Percentiles rank a stretch among this genome's conserved stretches.
Conservation (phyloP, 495 filamentous ascomycete genomes). For the Staphylotrichum longicolle region DNA sequence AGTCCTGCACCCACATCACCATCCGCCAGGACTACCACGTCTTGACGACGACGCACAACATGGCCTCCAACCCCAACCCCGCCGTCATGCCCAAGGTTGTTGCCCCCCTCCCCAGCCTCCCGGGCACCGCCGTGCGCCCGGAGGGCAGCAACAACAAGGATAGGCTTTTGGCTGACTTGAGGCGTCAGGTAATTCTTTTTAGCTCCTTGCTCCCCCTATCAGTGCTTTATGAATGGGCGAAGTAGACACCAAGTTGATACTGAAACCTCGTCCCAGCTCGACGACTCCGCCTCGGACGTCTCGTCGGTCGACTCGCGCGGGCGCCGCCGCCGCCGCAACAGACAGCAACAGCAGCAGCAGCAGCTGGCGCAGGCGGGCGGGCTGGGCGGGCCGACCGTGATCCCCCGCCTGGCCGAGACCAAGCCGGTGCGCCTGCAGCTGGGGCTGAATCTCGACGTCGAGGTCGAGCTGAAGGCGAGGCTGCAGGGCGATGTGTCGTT, state of each 20-base stretch:
- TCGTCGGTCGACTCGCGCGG: conserved; percentile 34
- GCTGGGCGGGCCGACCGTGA: conserved; percentile 11
- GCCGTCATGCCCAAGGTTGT: conserved; percentile 32
- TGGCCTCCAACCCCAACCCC: conserved; percentile 31
- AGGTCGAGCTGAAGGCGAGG: conserved; percentile 38
- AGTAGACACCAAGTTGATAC: too few species aligned
- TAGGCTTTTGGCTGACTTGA: conserved; percentile 29
- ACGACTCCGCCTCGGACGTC: conserved; percentile 31
- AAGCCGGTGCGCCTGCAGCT: conserved; percentile 39
- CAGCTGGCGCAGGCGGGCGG: conserved; percentile 21
- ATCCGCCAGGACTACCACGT: conserved; percentile 39
- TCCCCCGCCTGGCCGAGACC: conserved; percentile 31
- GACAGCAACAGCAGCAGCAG: background rate
- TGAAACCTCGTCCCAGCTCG: conserved; percentile 18
- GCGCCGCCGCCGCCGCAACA: conserved; percentile 31
- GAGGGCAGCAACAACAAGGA: conserved; percentile 23
- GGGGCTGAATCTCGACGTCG: conserved; percentile 38
- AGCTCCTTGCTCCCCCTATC: background rate
- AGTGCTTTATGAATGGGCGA: too few species aligned
- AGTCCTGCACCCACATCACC: conserved; percentile 39
- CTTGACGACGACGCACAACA: conserved; percentile 9
- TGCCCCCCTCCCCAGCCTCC: conserved; percentile 19
- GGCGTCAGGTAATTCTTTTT: conserved; percentile 28
- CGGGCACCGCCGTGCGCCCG: conserved; percentile 15
- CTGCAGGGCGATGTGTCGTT: conserved; percentile 38